Percentiles rank a stretch among this genome's conserved stretches.
These are phyloP conservation scores for Boletellus emodensis DNA, from an alignment of 768 basidiomycete genomes.

Conservation along the genomic window DNA sequence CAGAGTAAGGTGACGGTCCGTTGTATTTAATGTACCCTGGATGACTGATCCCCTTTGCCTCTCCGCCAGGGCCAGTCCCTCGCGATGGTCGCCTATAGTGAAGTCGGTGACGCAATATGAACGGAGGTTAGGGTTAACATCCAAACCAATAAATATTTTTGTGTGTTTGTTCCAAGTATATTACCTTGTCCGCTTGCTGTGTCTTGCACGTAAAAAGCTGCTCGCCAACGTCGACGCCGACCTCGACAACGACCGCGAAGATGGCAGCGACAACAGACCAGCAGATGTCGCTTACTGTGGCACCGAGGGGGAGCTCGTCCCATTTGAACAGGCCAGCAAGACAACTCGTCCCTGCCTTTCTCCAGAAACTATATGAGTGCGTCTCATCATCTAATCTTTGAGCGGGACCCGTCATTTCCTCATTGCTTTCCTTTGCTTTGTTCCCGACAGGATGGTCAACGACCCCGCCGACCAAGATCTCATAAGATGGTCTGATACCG, in stretches of 20 bases:
- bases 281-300: slow-evolving; percentile 54
- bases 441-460: slow-evolving; percentile 75
- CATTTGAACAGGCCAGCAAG: slow-evolving; percentile 45
- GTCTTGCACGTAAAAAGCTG: slow-evolving; percentile 5
- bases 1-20: background rate
- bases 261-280: slow-evolving; percentile 48
- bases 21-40: background rate
- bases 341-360: slow-evolving; percentile 71
- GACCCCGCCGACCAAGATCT: slow-evolving; percentile 77
- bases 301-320: slow-evolving; percentile 36
- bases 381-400: slow-evolving; percentile 26
- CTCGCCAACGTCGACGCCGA: background rate
- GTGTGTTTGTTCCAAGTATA: slow-evolving; percentile 13
- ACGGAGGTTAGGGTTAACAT: background rate
- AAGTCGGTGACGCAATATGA: slow-evolving; percentile 1
- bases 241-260: slow-evolving; percentile 9
- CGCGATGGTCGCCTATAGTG: no score
- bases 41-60: no score
- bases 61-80: no score
- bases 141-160: slow-evolving; percentile 1
- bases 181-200: slow-evolving; percentile 16
- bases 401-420: slow-evolving; percentile 5
- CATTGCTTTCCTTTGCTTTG: slow-evolving; percentile 5
- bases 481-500: slow-evolving; percentile 88
- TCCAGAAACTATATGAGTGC: slow-evolving; percentile 91